Percentiles rank a stretch among this genome's conserved stretches.
Conservation (phyloP, 179 eudicot genomes). For the Actinidia polygama region DNA sequence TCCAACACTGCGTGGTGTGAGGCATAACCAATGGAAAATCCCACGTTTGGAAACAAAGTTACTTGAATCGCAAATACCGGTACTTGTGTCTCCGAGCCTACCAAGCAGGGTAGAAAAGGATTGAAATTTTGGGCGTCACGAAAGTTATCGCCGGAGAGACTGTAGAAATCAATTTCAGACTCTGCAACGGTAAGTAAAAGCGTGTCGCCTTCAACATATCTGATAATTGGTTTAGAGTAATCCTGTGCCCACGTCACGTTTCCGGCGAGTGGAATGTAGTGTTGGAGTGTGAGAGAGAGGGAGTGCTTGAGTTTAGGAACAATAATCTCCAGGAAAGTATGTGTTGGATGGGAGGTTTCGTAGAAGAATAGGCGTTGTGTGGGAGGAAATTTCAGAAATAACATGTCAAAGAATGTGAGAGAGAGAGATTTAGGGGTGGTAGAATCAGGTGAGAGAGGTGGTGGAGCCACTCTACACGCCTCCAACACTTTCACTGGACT, state of each 20-base stretch:
- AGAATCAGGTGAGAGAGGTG: slow-evolving; percentile 16
- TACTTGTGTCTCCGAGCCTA: slow-evolving; percentile 7
- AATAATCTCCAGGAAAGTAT: slow-evolving; percentile 26
- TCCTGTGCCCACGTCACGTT: slow-evolving; percentile 15
- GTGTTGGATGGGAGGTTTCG: slow-evolving; percentile 21
- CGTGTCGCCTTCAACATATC: slow-evolving; percentile 3
- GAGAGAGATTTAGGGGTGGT: slow-evolving; percentile 29
- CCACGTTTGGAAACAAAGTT: slow-evolving; percentile 38
- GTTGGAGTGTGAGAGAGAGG: slow-evolving; percentile 53
- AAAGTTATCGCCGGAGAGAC: not conserved
- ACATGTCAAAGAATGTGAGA: slow-evolving; percentile 59
- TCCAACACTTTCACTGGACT: slow-evolving; percentile 27
- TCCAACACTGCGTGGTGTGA: slow-evolving; percentile 42
- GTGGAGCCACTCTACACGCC: slow-evolving; percentile 31
- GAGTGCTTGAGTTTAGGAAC: slow-evolving; percentile 51
- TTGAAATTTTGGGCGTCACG: slow-evolving; percentile 18
- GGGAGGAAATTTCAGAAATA: slow-evolving; percentile 51
- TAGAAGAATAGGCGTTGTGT: slow-evolving; percentile 59
- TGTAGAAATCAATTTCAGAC: not conserved
- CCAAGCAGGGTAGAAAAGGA: slow-evolving; percentile 13
- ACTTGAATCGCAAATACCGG: slow-evolving; percentile 39
- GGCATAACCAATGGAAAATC: slow-evolving; percentile 45
- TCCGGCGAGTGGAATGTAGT: slow-evolving; percentile 45
- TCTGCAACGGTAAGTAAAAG: not conserved
- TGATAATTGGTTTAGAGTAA: slow-evolving; percentile 13